Conservation (phyloP, 73 alveolate species). For the Stentor roeselii region DNA sequence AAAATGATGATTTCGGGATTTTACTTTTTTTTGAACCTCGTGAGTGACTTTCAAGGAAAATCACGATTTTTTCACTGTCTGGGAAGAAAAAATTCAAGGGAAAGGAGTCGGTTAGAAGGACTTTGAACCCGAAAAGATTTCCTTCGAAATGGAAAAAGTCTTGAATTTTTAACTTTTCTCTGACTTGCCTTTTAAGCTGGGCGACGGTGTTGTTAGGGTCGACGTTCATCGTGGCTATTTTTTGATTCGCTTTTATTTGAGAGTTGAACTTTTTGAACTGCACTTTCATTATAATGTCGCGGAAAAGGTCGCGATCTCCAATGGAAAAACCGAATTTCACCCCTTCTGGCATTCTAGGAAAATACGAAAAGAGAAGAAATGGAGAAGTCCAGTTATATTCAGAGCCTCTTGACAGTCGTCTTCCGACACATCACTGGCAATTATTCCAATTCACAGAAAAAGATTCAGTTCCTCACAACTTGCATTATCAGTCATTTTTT, state of each 20-base stretch:
- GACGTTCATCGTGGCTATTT: not conserved
- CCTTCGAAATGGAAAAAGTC: not conserved
- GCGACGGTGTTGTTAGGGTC: not conserved
- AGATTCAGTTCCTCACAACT: slow-evolving; percentile 11
- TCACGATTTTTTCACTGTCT: not conserved
- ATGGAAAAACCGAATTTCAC: slow-evolving; percentile 40
- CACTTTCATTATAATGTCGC: not conserved
- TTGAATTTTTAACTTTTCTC: not conserved
- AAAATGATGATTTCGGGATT: not conserved
- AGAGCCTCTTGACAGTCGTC: slow-evolving; percentile 43
- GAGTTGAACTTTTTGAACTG: not conserved
- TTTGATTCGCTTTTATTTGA: not conserved
- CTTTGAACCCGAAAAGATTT: not conserved
- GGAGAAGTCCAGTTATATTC: slow-evolving; percentile 38
- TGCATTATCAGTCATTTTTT: not conserved
- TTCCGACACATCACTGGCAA: slow-evolving; percentile 44
- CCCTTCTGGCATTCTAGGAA: slow-evolving; percentile 58
- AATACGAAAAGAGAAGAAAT: slow-evolving; percentile 30
- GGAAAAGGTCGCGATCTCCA: slow-evolving; percentile 16
- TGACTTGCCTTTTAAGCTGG: too few species aligned
- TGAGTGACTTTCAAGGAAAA: not conserved
- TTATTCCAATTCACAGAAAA: slow-evolving; percentile 40
- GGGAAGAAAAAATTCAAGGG: not conserved
- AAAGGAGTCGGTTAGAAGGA: not conserved
- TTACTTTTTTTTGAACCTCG: not conserved